phyloP scores from a whole-genome alignment of 306 rosid genomes.

The Quercus berberidifolia region DNA sequence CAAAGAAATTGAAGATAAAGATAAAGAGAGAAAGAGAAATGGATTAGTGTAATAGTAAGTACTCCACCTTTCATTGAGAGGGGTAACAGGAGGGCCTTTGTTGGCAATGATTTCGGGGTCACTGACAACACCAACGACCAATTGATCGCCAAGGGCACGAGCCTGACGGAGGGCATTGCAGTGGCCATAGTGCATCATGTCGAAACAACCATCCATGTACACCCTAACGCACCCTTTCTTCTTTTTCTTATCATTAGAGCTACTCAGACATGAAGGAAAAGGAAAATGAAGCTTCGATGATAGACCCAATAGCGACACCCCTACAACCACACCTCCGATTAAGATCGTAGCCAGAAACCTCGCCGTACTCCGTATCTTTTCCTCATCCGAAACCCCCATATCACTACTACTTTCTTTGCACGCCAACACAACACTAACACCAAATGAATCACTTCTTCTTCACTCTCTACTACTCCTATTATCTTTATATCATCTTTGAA shows the following conservation, averaged over 20 bases:
- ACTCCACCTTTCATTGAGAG: slow-evolving; percentile 47
- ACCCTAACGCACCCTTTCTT: slow-evolving; percentile 52
- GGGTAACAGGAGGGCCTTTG: slow-evolving; percentile 60
- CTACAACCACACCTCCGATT: slow-evolving; percentile 61
- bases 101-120: slow-evolving; percentile 54
- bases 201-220: slow-evolving; percentile 65
- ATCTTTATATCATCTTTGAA: too few species aligned
- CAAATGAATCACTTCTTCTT: too few species aligned
- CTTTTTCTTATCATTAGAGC: slow-evolving; percentile 30
- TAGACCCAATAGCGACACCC: slow-evolving; percentile 41
- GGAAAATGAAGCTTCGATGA: slow-evolving; percentile 25
- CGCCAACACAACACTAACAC: not conserved
- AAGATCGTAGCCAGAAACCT: slow-evolving; percentile 56
- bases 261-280: too few species aligned
- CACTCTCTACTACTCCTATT: too few species aligned
- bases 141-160: slow-evolving; percentile 56
- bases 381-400: slow-evolving; percentile 43
- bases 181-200: slow-evolving; percentile 73
- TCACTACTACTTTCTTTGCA: not conserved
- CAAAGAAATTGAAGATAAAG: not conserved
- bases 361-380: slow-evolving; percentile 33
- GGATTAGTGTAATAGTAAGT: not conserved
- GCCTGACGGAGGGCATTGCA: slow-evolving; percentile 73
- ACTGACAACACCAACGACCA: slow-evolving; percentile 62
- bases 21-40: not conserved